These are phyloP conservation scores for Phytopythium delawarense DNA, from an alignment of 352 stramenopile genomes.

Conservation along the genomic window DNA sequence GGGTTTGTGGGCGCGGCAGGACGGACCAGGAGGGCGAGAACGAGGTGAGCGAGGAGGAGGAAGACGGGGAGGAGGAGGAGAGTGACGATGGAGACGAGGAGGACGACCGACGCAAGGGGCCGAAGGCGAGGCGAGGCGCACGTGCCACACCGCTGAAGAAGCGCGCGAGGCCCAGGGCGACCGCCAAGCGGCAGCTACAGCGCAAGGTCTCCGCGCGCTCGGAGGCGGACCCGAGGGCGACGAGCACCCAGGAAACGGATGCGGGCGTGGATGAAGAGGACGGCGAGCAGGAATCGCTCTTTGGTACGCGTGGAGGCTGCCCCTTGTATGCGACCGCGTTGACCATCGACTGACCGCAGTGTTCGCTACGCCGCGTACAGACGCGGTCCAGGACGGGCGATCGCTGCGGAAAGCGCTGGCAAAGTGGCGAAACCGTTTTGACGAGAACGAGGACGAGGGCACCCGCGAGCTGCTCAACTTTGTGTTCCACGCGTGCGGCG, in stretches of 20 bases:
- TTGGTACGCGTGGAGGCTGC: slow-evolving; percentile 15
- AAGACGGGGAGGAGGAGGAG: slow-evolving; percentile 17
- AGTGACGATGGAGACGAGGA: slow-evolving; percentile 22
- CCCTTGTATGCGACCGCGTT: slow-evolving; percentile 5
- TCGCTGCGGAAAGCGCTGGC: slow-evolving; percentile 46
- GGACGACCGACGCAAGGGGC: background rate
- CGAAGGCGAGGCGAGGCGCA: background rate
- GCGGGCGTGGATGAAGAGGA: slow-evolving; percentile 11
- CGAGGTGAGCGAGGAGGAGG: slow-evolving; percentile 14
- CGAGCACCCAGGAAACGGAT: slow-evolving; percentile 13
- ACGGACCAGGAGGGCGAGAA: slow-evolving; percentile 8
- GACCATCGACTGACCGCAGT: background rate
- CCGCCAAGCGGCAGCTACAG: background rate
- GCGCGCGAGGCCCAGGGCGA: background rate
- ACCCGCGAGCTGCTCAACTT: slow-evolving; percentile 78
- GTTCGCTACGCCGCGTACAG: slow-evolving; percentile 16
- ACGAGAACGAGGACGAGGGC: slow-evolving; percentile 44
- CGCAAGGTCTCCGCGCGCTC: background rate
- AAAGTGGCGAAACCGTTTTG: slow-evolving; percentile 67
- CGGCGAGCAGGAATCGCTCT: slow-evolving; percentile 16
- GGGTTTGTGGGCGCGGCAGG: background rate
- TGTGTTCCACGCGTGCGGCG: slow-evolving; percentile 70
- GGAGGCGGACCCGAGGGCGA: slow-evolving; percentile 1
- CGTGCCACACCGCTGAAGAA: background rate
- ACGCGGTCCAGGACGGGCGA: slow-evolving; percentile 52